These are phyloP conservation scores for Phytopythium litorale DNA, from an alignment of 352 stramenopile species.

Conservation along the genomic window DNA sequence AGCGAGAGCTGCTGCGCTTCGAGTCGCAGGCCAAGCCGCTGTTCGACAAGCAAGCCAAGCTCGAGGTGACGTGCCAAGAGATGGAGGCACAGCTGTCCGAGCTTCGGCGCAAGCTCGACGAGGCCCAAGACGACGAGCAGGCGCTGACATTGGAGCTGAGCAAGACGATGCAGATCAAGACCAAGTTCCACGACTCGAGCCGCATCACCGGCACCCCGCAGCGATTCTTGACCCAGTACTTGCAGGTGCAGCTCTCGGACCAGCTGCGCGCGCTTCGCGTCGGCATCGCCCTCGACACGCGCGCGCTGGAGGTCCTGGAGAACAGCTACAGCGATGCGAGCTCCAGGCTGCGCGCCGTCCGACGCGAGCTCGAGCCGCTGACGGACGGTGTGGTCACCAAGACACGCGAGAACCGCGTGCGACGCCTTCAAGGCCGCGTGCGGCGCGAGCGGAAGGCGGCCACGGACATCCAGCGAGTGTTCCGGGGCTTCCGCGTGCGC, in stretches of 20 bases:
- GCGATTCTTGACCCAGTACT: slow-evolving; percentile 91
- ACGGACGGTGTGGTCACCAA: slow-evolving; percentile 79
- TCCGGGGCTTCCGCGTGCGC: slow-evolving; percentile 71
- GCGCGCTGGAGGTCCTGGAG: slow-evolving; percentile 50
- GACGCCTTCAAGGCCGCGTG: slow-evolving; percentile 70
- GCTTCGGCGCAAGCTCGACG: slow-evolving; percentile 29
- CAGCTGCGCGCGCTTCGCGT: slow-evolving; percentile 72
- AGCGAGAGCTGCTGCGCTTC: slow-evolving; percentile 68
- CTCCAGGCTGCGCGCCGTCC: slow-evolving; percentile 63
- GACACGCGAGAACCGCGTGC: slow-evolving; percentile 60
- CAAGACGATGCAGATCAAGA: slow-evolving; percentile 83
- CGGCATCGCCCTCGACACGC: slow-evolving; percentile 50
- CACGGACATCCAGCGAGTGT: slow-evolving; percentile 75
- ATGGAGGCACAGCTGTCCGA: slow-evolving; percentile 46
- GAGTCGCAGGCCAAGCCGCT: slow-evolving; percentile 70
- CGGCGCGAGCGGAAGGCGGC: slow-evolving; percentile 55
- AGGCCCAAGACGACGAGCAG: slow-evolving; percentile 51
- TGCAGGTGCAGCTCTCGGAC: slow-evolving; percentile 89
- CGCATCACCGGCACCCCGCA: slow-evolving; percentile 86
- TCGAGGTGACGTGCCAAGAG: slow-evolving; percentile 38
- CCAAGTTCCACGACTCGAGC: slow-evolving; percentile 83
- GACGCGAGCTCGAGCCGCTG: slow-evolving; percentile 82
- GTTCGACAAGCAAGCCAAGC: slow-evolving; percentile 47
- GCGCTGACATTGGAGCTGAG: slow-evolving; percentile 65
- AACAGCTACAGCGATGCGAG: slow-evolving; percentile 57